Conservation (phyloP, 176 grass and related monocot genomes). For the Triticum monococcum region DNA sequence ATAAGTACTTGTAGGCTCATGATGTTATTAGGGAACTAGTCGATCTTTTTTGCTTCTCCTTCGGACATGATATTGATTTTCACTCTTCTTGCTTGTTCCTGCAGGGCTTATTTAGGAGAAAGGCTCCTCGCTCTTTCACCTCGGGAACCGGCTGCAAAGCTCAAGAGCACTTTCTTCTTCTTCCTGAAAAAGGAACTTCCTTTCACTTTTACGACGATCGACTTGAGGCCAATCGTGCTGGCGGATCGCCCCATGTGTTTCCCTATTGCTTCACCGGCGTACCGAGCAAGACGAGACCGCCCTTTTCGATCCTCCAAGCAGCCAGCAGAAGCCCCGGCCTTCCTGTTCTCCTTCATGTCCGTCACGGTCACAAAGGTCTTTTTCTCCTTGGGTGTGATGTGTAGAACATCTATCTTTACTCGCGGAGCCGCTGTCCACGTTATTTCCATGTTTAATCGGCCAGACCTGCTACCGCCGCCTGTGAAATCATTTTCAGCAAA, state of each 20-base stretch:
- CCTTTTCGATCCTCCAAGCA: not conserved
- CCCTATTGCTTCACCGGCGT: not conserved
- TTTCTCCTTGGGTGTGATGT: too few species aligned
- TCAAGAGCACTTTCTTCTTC: slow-evolving; percentile 2
- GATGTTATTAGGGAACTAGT: not conserved
- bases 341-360: not conserved
- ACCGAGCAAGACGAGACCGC: not conserved
- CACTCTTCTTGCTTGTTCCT: not conserved
- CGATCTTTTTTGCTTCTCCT: not conserved
- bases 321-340: not conserved
- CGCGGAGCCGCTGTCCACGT: too few species aligned
- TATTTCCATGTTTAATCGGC: too few species aligned
- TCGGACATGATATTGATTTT: too few species aligned
- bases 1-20: not conserved
- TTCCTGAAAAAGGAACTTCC: not conserved
- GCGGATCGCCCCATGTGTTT: not conserved
- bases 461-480: too few species aligned
- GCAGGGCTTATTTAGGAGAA: not conserved
- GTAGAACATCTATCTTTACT: too few species aligned
- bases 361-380: not conserved
- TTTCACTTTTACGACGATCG: not conserved
- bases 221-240: not conserved
- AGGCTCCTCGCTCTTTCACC: not conserved
- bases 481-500: not conserved
- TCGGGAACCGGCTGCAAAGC: not conserved